These are phyloP conservation scores for Selaginella tamariscina DNA, from an alignment of 75 land plant genomes.

Conservation along the genomic window DNA sequence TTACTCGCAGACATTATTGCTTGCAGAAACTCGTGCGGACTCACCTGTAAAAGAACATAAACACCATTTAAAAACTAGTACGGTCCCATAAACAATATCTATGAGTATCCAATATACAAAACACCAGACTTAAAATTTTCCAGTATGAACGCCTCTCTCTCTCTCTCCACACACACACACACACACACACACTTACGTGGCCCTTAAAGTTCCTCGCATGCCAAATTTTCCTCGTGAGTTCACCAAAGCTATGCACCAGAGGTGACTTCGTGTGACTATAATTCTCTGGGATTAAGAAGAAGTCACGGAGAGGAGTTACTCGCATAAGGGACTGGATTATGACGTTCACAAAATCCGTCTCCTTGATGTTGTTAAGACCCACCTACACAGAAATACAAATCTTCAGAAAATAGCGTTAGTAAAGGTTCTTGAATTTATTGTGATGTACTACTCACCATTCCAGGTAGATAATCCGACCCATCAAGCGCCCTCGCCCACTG, in stretches of 20 bases:
- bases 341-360: constrained; percentile 10
- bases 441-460: constrained; percentile 3
- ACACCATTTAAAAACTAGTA: background rate
- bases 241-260: constrained; percentile 5
- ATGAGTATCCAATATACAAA: too few relatives aligned
- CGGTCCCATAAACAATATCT: too few relatives aligned
- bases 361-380: constrained; percentile 10
- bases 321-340: constrained; percentile 10
- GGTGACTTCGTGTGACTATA: background rate
- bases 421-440: background rate
- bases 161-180: too few relatives aligned
- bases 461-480: constrained; percentile 13
- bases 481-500: constrained; percentile 7
- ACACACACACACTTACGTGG: background rate
- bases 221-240: constrained; percentile 8
- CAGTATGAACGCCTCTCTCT: too few relatives aligned
- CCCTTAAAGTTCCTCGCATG: constrained; percentile 9
- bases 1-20: constrained; percentile 6
- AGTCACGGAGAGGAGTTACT: constrained; percentile 6
- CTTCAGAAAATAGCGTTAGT: background rate
- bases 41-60: background rate
- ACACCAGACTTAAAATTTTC: too few relatives aligned
- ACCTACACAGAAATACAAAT: constrained; percentile 2
- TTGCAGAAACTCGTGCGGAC: constrained; percentile 9
- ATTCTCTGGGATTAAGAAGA: constrained; percentile 7